phyloP scores from a whole-genome alignment of 768 basidiomycete species.

The Chiua virens region DNA sequence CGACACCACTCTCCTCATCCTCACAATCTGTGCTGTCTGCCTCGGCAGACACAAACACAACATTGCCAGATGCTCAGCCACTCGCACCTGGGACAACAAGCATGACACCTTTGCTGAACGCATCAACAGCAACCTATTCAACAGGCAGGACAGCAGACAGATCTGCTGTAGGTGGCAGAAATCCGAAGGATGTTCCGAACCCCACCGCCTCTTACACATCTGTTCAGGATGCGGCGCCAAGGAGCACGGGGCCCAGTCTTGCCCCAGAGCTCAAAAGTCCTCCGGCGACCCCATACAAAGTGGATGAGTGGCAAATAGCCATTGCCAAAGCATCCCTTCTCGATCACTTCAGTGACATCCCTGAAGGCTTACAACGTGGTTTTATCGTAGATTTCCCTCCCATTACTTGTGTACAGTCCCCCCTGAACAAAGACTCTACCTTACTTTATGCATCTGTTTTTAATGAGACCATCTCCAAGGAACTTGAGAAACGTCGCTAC shows the following conservation, averaged over 20 bases:
- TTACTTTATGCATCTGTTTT: too few relatives aligned
- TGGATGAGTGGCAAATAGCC: too few relatives aligned
- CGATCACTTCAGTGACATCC: too few relatives aligned
- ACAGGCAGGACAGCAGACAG: conserved; percentile 3
- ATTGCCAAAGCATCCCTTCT: too few relatives aligned
- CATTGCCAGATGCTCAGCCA: conserved; percentile 14
- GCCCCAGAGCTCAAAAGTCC: background rate
- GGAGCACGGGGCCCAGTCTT: conserved; percentile 2
- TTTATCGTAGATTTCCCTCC: too few relatives aligned
- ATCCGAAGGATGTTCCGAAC: background rate
- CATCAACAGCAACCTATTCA: conserved; percentile 10
- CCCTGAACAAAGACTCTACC: too few relatives aligned
- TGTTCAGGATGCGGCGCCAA: conserved; percentile 9
- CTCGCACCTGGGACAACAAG: conserved; percentile 23
- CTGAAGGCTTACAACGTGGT: too few relatives aligned
- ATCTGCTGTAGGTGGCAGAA: conserved; percentile 10
- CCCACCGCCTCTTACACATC: conserved; percentile 2
- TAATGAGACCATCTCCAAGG: too few relatives aligned
- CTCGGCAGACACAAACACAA: conserved; percentile 32
- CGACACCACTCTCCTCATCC: background rate
- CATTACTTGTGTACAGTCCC: too few relatives aligned
- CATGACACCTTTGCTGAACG: background rate
- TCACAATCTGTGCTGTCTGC: conserved; percentile 32
- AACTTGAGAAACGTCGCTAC: too few relatives aligned
- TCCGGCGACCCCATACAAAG: too few relatives aligned